These are phyloP conservation scores for Rosa lucieae DNA, from an alignment of 306 rosid genomes.

Conservation along the genomic window DNA sequence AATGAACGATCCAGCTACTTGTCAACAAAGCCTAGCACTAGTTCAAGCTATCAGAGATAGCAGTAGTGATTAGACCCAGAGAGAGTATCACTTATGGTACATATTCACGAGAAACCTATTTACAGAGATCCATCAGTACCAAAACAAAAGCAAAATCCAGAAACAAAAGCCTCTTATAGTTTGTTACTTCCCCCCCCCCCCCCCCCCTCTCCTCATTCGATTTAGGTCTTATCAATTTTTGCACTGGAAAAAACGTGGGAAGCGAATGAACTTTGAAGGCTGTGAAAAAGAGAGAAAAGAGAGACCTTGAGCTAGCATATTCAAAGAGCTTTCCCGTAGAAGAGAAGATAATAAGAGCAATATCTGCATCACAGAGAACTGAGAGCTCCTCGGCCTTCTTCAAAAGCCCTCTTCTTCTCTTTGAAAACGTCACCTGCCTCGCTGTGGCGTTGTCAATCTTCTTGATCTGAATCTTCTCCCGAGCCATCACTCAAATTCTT, in stretches of 20 bases:
- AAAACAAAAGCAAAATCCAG: neutral
- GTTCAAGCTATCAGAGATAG: neutral
- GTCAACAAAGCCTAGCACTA: neutral
- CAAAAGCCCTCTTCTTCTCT: constrained; percentile 81
- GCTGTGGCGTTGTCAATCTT: constrained; percentile 92
- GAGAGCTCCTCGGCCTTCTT: constrained; percentile 97
- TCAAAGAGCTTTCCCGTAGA: constrained; percentile 86
- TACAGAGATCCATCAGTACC: neutral
- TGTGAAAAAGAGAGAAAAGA: neutral
- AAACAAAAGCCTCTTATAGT: neutral
- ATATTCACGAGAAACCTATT: constrained; percentile 2
- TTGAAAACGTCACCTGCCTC: constrained; percentile 91
- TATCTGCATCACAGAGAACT: constrained; percentile 90
- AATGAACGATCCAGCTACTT: constrained; percentile 3
- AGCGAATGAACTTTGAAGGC: neutral
- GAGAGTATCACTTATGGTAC: neutral
- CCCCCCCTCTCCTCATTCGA: neutral
- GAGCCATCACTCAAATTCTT: constrained; percentile 50
- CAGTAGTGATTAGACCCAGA: constrained; percentile 3
- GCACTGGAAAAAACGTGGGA: neutral
- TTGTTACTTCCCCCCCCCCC: neutral
- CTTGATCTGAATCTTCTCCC: constrained; percentile 96
- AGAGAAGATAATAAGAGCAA: constrained; percentile 79
- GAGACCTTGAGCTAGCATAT: constrained; percentile 74
- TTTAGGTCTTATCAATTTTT: neutral